A percentile compares a stretch with the other conserved stretches of the same genome.
Evolutionary conservation across 352 stramenopile species (phyloP).

Genomic region (Thalassiosira mediterranea): DNA sequence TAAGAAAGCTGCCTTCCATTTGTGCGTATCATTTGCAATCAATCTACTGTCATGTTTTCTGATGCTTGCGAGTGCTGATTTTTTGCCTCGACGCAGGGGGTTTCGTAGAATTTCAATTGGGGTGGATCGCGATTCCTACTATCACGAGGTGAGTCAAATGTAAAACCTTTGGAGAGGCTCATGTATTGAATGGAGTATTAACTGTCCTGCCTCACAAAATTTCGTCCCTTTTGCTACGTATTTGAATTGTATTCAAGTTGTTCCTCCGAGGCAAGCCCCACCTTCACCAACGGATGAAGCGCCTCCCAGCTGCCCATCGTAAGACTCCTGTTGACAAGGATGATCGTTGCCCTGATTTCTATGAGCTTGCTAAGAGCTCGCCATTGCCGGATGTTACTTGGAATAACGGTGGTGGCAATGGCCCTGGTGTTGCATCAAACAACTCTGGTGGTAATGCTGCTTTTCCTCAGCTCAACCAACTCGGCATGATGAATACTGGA

Average conservation of each 20-base stretch:
- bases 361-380: constrained; percentile 52
- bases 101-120: constrained; percentile 65
- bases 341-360: constrained; percentile 74
- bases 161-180: constrained; percentile 1
- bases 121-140: constrained; percentile 64
- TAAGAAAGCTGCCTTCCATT: too few relatives aligned
- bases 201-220: background rate
- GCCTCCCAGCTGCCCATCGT: constrained; percentile 58
- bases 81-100: too few relatives aligned
- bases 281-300: constrained; percentile 71
- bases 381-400: constrained; percentile 51
- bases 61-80: too few relatives aligned
- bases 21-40: constrained; percentile 1
- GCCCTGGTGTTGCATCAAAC: too few relatives aligned
- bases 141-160: constrained; percentile 61
- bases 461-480: too few relatives aligned
- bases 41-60: background rate
- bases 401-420: too few relatives aligned
- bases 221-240: background rate
- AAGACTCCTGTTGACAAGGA: constrained; percentile 71
- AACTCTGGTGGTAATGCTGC: too few relatives aligned
- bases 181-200: too few relatives aligned
- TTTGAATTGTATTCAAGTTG: constrained; percentile 31
- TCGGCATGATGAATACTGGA: too few relatives aligned
- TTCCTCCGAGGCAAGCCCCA: constrained; percentile 71